These are phyloP conservation scores for Blumeriella jaapii DNA, from an alignment of 2,329 filamentous ascomycete species.

Conservation along the genomic window DNA sequence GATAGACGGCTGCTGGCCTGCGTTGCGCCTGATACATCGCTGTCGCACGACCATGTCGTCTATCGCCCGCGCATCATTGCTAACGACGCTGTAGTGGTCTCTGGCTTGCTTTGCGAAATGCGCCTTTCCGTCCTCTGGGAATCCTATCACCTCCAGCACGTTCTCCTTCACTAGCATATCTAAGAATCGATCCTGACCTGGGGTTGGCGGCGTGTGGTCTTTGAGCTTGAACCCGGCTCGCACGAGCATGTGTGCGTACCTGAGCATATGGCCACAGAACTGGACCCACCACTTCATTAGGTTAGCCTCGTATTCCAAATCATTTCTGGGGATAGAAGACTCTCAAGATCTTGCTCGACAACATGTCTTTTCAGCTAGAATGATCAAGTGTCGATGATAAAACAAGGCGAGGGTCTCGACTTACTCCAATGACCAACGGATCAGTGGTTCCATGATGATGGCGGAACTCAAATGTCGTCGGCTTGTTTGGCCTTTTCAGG, in stretches of 20 bases:
- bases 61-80: not conserved
- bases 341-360: too few relatives aligned
- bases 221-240: not conserved
- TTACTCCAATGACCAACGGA: not conserved
- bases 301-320: too few relatives aligned
- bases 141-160: conserved; percentile 2
- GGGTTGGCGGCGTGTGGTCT: not conserved
- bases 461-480: conserved; percentile 9
- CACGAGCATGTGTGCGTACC: not conserved
- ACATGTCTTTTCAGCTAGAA: too few relatives aligned
- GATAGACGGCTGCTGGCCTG: not conserved
- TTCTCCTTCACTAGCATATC: not conserved
- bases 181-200: not conserved
- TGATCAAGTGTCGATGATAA: too few relatives aligned
- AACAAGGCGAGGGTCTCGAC: too few relatives aligned
- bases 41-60: not conserved
- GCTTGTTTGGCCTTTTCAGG: conserved; percentile 3
- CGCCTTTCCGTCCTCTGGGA: not conserved
- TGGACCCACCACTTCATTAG: conserved; percentile 8
- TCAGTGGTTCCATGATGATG: conserved; percentile 7
- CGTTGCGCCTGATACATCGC: not conserved
- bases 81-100: not conserved
- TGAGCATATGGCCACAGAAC: conserved; percentile 5
- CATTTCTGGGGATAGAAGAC: too few relatives aligned
- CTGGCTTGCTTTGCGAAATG: not conserved